These are phyloP conservation scores for Torulaspora franciscae DNA, from an alignment of 805 yeast genomes.

Conservation along the genomic window DNA sequence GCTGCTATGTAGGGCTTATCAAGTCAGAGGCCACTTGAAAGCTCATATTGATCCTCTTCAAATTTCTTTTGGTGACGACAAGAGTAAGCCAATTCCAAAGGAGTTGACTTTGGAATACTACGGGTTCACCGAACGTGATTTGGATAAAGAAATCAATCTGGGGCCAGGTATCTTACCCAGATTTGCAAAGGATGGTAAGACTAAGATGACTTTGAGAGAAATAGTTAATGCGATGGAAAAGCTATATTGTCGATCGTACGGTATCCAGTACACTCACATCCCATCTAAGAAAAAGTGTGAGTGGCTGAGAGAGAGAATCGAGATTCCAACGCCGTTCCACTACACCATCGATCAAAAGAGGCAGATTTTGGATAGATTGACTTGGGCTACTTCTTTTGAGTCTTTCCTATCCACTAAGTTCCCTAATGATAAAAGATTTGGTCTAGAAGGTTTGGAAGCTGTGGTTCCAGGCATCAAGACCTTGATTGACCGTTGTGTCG, in stretches of 20 bases:
- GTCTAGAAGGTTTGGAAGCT: conserved; percentile 97
- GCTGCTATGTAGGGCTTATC: conserved; percentile 94
- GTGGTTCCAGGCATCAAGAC: conserved; percentile 97
- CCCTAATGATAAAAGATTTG: conserved; percentile 98
- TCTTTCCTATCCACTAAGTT: conserved; percentile 87
- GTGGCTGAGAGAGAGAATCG: conserved; percentile 96
- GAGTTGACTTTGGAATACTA: conserved; percentile 91
- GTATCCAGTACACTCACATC: conserved; percentile 94
- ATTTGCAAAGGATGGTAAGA: conserved; percentile 60
- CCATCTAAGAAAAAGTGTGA: conserved; percentile 94
- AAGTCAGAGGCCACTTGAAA: conserved; percentile 95
- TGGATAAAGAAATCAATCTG: conserved; percentile 74
- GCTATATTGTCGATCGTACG: conserved; percentile 82
- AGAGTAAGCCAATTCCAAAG: conserved; percentile 53
- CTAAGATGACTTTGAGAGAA: conserved; percentile 68
- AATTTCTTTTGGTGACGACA: conserved; percentile 73
- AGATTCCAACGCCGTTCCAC: conserved; percentile 81
- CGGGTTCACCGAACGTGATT: conserved; percentile 82
- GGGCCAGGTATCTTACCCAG: conserved; percentile 98
- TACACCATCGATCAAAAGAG: conserved; percentile 86
- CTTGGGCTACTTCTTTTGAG: conserved; percentile 96
- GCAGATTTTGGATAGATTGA: conserved; percentile 91
- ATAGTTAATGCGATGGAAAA: conserved; percentile 73
- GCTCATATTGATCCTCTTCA: conserved; percentile 95
- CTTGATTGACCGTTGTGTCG: conserved; percentile 88